Conservation (phyloP, 2,329 filamentous ascomycete genomes). For the Neocatenulostroma microsporum region DNA sequence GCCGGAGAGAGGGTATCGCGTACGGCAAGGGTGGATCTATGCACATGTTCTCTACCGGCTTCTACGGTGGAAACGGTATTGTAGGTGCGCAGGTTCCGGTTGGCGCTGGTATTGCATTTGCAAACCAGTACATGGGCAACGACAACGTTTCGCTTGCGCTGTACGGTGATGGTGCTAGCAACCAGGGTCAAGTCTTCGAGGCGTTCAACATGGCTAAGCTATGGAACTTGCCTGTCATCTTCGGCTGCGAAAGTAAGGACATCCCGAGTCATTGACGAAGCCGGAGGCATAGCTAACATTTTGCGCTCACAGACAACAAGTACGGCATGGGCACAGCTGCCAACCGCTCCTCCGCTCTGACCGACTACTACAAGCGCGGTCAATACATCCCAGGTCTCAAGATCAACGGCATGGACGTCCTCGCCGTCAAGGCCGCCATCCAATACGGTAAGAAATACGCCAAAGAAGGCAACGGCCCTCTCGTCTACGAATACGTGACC, state of each 20-base stretch:
- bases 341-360: constrained; percentile 85
- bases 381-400: constrained; percentile 99
- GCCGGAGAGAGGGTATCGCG: constrained; percentile 89
- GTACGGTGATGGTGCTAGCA: constrained; percentile 96
- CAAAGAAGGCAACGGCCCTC: constrained; percentile 72
- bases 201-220: constrained; percentile 99
- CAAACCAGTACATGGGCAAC: constrained; percentile 85
- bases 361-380: constrained; percentile 99
- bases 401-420: constrained; percentile 99
- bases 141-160: constrained; percentile 81
- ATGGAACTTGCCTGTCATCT: constrained; percentile 92
- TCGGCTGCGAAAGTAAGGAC: constrained; percentile 92
- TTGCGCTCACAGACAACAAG: constrained; percentile 76
- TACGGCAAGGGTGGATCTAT: constrained; percentile 99
- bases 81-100: constrained; percentile 98
- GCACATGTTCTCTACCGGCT: constrained; percentile 99
- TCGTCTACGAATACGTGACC: constrained; percentile 97
- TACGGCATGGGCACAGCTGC: constrained; percentile 99
- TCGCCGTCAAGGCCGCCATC: constrained; percentile 94
- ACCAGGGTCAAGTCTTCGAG: constrained; percentile 99
- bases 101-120: constrained; percentile 91
- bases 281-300: no score
- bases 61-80: constrained; percentile 98
- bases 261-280: no score
- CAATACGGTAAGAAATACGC: constrained; percentile 89